A percentile compares a stretch with the other conserved stretches of the same genome.
Conservation (phyloP, 306 rosid genomes). For the Macrotyloma uniflorum region DNA sequence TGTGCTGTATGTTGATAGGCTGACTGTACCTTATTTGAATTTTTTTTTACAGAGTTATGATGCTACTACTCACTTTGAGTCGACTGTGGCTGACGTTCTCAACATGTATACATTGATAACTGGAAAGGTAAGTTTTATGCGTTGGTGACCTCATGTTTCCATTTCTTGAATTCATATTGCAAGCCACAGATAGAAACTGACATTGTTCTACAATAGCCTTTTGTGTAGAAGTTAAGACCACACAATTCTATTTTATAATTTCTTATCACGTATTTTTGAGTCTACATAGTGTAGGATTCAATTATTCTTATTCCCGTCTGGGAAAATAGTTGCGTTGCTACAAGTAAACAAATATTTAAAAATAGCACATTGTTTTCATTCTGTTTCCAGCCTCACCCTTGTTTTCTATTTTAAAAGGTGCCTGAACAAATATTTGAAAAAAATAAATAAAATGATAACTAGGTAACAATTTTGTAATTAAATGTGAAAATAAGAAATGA, state of each 20-base stretch:
- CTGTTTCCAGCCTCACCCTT: background rate
- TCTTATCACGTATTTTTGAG: background rate
- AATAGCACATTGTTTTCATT: background rate
- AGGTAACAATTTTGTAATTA: background rate
- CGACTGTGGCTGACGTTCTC: slow-evolving; percentile 88
- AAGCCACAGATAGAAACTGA: background rate
- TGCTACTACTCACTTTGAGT: slow-evolving; percentile 95
- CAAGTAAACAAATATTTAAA: background rate
- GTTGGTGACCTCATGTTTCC: slow-evolving; percentile 10
- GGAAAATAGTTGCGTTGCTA: slow-evolving; percentile 7
- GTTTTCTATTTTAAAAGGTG: background rate
- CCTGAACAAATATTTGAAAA: background rate
- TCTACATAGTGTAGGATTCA: background rate
- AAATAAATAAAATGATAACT: background rate
- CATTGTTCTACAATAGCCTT: slow-evolving; percentile 5
- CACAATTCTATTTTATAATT: background rate
- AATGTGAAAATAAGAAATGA: background rate
- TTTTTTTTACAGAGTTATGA: slow-evolving; percentile 85
- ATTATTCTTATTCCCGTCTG: background rate
- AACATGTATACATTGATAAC: slow-evolving; percentile 95
- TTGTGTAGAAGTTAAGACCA: background rate
- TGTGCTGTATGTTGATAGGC: background rate
- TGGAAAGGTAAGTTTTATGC: slow-evolving; percentile 68
- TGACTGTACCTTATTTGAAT: background rate
- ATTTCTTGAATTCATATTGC: slow-evolving; percentile 14